Percentiles rank a stretch among this genome's conserved stretches.
Conservation (phyloP, 768 basidiomycete species). For the Naematelia aurantialba region DNA sequence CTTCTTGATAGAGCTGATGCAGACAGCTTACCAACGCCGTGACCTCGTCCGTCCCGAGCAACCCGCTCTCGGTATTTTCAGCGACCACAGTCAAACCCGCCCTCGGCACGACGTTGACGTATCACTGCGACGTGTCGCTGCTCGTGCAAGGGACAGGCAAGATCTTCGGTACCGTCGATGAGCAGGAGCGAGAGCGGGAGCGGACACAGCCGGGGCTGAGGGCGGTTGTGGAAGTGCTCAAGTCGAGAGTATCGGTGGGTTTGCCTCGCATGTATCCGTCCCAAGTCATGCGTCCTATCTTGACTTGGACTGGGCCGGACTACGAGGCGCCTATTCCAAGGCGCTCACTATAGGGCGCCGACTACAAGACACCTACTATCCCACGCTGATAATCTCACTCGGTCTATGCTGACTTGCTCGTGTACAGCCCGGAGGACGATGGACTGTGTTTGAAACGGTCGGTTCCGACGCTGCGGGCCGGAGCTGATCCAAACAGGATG, state of each 20-base stretch:
- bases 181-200: constrained; percentile 33
- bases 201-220: constrained; percentile 33
- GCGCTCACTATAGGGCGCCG: no score
- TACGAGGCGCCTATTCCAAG: no score
- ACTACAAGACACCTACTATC: no score
- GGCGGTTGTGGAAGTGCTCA: constrained; percentile 43
- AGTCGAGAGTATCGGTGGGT: constrained; percentile 42
- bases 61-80: constrained; percentile 39
- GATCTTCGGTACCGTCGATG: constrained; percentile 42
- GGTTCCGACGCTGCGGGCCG: constrained; percentile 10
- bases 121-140: constrained; percentile 37
- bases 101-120: constrained; percentile 40
- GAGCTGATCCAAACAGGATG: constrained; percentile 24
- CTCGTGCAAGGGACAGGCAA: constrained; percentile 42
- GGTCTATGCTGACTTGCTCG: neutral
- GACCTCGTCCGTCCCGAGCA: constrained; percentile 32
- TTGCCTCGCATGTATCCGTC: neutral
- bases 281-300: no score
- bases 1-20: neutral
- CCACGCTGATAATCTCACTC: neutral
- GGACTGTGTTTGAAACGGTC: constrained; percentile 43
- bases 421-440: constrained; percentile 23
- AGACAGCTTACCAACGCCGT: constrained; percentile 33
- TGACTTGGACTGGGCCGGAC: no score
- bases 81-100: constrained; percentile 41